A percentile compares a stretch with the other conserved stretches of the same genome.
These are phyloP conservation scores for Aspergillus terreus DNA, from an alignment of 2,329 filamentous ascomycete genomes.

Conservation along the genomic window DNA sequence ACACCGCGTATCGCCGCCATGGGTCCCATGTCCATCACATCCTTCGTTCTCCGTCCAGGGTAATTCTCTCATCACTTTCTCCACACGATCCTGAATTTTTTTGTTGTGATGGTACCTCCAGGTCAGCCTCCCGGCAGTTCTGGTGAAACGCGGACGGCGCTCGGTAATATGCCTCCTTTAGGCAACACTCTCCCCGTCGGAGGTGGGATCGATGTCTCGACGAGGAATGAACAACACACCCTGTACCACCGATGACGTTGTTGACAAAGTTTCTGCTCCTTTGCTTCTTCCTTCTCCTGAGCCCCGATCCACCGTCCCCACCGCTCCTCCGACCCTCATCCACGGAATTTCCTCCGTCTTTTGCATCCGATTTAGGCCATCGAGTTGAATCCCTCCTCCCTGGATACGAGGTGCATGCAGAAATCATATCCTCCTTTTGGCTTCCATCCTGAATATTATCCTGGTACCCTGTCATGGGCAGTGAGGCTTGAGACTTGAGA, in stretches of 20 bases:
- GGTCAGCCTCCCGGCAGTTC: conserved; percentile 7
- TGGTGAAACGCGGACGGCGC: conserved; percentile 8
- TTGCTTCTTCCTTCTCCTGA: too few species aligned
- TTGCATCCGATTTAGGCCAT: not conserved
- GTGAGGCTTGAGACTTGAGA: too few species aligned
- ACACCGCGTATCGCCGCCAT: not conserved
- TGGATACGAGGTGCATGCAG: not conserved
- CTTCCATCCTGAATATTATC: too few species aligned
- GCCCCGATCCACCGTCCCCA: too few species aligned
- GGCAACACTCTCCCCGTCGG: conserved; percentile 8
- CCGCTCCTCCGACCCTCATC: not conserved
- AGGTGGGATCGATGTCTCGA: too few species aligned
- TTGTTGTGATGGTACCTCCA: not conserved
- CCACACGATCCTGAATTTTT: too few species aligned
- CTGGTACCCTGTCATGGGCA: too few species aligned
- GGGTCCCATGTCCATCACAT: not conserved
- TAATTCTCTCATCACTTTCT: too few species aligned
- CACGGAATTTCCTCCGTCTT: not conserved
- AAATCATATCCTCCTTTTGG: too few species aligned
- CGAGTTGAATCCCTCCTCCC: not conserved
- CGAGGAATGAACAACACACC: not conserved
- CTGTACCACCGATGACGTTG: not conserved
- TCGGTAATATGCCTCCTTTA: conserved; percentile 20
- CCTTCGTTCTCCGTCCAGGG: too few species aligned
- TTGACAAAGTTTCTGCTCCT: too few species aligned